These are phyloP conservation scores for Pseudogymnoascus sp. DNA, from an alignment of 2,329 filamentous ascomycete species.

Conservation along the genomic window DNA sequence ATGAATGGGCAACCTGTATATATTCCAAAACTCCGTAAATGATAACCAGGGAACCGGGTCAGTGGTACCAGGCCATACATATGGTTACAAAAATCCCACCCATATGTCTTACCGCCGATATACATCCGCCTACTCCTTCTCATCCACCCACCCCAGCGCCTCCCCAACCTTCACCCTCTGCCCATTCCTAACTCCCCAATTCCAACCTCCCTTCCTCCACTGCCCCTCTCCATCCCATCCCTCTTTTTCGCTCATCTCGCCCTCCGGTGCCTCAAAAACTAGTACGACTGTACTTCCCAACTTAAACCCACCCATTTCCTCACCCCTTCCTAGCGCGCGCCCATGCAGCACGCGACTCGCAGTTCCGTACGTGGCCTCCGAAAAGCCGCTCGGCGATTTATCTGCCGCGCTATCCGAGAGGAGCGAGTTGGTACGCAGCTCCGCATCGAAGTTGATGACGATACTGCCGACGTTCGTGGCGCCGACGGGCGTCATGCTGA, in stretches of 20 bases:
- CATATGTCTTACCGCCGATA: neutral
- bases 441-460: constrained; percentile 91
- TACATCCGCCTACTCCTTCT: constrained; percentile 22
- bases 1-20: neutral
- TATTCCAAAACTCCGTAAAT: neutral
- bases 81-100: neutral
- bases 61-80: neutral
- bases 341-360: constrained; percentile 75
- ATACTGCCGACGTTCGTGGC: constrained; percentile 97
- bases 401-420: constrained; percentile 90
- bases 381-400: constrained; percentile 78
- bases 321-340: constrained; percentile 75
- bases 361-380: constrained; percentile 79
- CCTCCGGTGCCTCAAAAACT: constrained; percentile 87
- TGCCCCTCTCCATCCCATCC: constrained; percentile 49
- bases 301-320: constrained; percentile 98
- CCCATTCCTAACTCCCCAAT: constrained; percentile 80
- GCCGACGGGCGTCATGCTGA: constrained; percentile 89
- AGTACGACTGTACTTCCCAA: constrained; percentile 91
- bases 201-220: constrained; percentile 62
- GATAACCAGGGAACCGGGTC: neutral
- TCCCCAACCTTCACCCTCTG: constrained; percentile 86
- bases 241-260: constrained; percentile 43
- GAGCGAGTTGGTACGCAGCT: constrained; percentile 86
- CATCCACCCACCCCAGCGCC: constrained; percentile 68